phyloP scores from a whole-genome alignment of 2,329 filamentous ascomycete species.

The Phialocephala sp. region DNA sequence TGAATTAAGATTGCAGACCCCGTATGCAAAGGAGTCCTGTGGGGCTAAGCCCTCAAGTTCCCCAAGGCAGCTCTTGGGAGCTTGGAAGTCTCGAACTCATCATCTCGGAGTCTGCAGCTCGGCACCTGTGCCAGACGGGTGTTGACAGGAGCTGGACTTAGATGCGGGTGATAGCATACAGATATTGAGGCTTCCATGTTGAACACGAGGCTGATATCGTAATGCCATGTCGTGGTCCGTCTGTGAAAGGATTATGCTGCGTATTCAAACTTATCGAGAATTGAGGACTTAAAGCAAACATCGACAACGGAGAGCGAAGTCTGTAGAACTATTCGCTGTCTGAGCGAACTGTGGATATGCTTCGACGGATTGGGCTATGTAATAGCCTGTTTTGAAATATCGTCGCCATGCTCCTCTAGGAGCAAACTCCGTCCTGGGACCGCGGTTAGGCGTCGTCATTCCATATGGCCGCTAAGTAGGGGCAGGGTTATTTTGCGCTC shows the following conservation, averaged over 20 bases:
- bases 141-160: slow-evolving; percentile 5
- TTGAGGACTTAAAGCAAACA: too few relatives aligned
- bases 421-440: not conserved
- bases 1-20: not conserved
- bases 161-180: slow-evolving; percentile 7
- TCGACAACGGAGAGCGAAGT: not conserved
- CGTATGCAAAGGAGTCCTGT: not conserved
- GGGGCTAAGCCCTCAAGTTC: not conserved
- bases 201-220: not conserved
- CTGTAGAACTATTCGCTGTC: slow-evolving; percentile 4
- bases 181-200: slow-evolving; percentile 8
- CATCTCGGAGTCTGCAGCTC: not conserved
- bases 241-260: not conserved
- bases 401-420: slow-evolving; percentile 1
- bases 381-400: not conserved
- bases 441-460: slow-evolving; percentile 6
- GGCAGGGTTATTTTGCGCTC: not conserved
- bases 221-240: not conserved
- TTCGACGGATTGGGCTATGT: not conserved
- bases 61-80: not conserved
- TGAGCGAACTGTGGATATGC: not conserved
- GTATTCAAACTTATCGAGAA: not conserved
- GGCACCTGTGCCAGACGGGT: not conserved
- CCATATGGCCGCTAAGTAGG: not conserved
- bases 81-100: not conserved